Conservation (phyloP, 305 asterid genomes). For the Rubia peregrina region DNA sequence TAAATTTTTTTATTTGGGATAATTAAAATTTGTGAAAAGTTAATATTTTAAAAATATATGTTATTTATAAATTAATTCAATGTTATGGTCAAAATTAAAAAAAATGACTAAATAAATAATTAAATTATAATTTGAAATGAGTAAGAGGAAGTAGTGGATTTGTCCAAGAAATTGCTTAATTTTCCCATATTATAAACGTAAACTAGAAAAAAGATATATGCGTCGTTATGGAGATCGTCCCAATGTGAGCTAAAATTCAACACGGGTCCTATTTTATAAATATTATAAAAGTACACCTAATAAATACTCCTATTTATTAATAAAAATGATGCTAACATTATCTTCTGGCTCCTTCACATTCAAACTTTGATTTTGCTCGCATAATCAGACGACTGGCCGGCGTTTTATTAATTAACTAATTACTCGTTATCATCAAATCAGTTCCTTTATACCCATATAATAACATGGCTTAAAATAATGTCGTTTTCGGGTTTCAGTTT, state of each 20-base stretch:
- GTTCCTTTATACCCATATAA: too few relatives aligned
- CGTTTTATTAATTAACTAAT: slow-evolving; percentile 1
- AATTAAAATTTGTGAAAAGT: too few relatives aligned
- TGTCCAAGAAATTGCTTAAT: too few relatives aligned
- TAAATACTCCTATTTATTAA: neutral
- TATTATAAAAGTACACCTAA: neutral
- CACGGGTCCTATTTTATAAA: neutral
- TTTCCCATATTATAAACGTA: too few relatives aligned
- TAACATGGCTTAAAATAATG: neutral
- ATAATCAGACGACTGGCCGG: neutral
- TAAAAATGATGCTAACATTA: neutral
- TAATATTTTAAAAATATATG: too few relatives aligned
- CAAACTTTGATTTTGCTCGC: slow-evolving; percentile 6
- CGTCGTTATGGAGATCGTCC: neutral
- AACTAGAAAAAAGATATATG: too few relatives aligned
- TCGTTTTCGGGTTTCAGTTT: neutral
- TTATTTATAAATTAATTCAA: too few relatives aligned
- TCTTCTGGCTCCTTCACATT: neutral
- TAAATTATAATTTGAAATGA: too few relatives aligned
- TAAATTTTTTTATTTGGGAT: too few relatives aligned
- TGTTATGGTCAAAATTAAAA: too few relatives aligned
- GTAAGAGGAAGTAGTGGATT: too few relatives aligned
- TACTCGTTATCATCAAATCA: neutral
- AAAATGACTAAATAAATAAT: too few relatives aligned
- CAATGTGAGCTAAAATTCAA: neutral